Evolutionary conservation across 495 filamentous ascomycete species (phyloP).

Genomic region (Penicillium waksmanii): DNA sequence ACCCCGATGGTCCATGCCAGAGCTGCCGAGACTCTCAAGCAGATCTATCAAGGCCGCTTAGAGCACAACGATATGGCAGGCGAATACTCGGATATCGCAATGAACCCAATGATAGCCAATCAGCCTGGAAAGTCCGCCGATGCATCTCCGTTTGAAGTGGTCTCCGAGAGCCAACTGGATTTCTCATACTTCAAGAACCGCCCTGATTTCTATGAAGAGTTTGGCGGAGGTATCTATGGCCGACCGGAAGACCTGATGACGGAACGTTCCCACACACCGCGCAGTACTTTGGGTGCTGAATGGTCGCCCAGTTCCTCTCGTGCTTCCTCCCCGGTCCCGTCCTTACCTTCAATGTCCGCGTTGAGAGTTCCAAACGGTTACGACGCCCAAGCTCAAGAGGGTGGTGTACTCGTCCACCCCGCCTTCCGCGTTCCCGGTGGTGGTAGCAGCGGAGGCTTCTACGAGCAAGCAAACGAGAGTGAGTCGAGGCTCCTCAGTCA

Average conservation of each 20-base stretch:
- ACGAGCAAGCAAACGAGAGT: slow-evolving; percentile 48
- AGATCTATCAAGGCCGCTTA: slow-evolving; percentile 82
- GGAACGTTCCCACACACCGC: slow-evolving; percentile 68
- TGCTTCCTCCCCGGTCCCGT: slow-evolving; percentile 51
- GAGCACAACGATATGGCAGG: slow-evolving; percentile 61
- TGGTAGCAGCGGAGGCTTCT: slow-evolving; percentile 32
- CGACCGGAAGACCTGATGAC: slow-evolving; percentile 64
- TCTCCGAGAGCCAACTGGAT: slow-evolving; percentile 87
- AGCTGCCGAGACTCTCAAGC: slow-evolving; percentile 77
- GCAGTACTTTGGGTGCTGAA: slow-evolving; percentile 50
- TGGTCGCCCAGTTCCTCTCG: slow-evolving; percentile 49
- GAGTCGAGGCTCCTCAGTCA: slow-evolving; percentile 47
- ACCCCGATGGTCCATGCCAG: slow-evolving; percentile 96
- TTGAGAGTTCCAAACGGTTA: slow-evolving; percentile 35
- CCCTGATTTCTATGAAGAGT: slow-evolving; percentile 84
- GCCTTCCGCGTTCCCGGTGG: slow-evolving; percentile 43
- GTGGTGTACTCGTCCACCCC: slow-evolving; percentile 35
- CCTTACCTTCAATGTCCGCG: slow-evolving; percentile 33
- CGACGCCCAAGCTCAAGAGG: slow-evolving; percentile 22
- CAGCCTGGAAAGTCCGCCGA: slow-evolving; percentile 67
- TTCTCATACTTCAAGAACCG: slow-evolving; percentile 91
- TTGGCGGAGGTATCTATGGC: slow-evolving; percentile 79
- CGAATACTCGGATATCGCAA: slow-evolving; percentile 71
- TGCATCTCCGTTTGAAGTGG: slow-evolving; percentile 76
- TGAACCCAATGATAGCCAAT: slow-evolving; percentile 80